Evolutionary conservation across 257 asterid genomes (phyloP), one percentile per base, ranked within the genome.

Genomic region (Petunia axillaris): DNA sequence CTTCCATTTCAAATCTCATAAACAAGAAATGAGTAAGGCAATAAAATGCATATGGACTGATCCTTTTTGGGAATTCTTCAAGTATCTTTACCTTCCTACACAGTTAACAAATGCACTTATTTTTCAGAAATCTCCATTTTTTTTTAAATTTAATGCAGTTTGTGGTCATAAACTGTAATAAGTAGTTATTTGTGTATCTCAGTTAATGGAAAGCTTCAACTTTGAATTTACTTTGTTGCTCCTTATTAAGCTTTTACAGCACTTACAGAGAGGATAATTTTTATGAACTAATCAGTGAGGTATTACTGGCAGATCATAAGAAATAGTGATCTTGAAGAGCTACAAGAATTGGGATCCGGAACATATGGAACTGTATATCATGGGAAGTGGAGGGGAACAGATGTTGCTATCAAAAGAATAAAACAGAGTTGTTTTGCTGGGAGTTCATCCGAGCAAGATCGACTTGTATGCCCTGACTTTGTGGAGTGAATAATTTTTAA

Each of bases 341-440:
- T 81, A 77, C 91, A 81, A 67, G 91, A 87, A 83, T 78, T 87
- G 68, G 91, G 91, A 74, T 87, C 89, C 13, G 91, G 91, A 60
- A 87, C 91, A 75, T 87, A 64, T 85, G 91, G 91, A 11, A 87
- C 91, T 63, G 91, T 87, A 7, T 85, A 82, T 83, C 87, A 85
- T 80, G 91, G 91, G 35, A 87, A 84, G 39, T 87, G 91, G 91
- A 82, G 91, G 78, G 89, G 91, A 77, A 87, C 91, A 48, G 89
- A 85, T 85, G 89, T 87, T 65, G 91, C 91, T 13, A 87, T 87
- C 80, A 87, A 87, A 87, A 80, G 88, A 78, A 87, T 87, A 38
- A 87, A 85, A 59, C 84, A 82, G 68, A 85, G 86, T 76, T 87
- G 91, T 82, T 87, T 87, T 75, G 86, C 87, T 53, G 87, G 89